A percentile compares a stretch with the other conserved stretches of the same genome.
phyloP scores from a whole-genome alignment of 2,329 filamentous ascomycete genomes.

The Phyllosticta citrichinensis region DNA sequence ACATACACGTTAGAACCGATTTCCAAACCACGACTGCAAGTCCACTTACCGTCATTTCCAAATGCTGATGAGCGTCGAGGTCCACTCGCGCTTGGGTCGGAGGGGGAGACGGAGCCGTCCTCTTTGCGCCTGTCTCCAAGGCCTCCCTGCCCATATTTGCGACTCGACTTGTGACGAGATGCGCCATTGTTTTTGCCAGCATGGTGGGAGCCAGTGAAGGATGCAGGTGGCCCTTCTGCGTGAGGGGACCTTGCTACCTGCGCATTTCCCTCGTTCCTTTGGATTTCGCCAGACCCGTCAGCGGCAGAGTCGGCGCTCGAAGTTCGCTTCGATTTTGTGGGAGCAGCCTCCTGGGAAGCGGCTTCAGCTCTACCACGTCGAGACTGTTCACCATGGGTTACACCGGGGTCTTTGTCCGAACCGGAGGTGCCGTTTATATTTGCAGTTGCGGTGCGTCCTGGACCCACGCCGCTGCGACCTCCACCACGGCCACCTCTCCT shows the following conservation, averaged over 20 bases:
- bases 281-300: conserved; percentile 16
- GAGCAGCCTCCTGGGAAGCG: conserved; percentile 20
- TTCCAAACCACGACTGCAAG: background rate
- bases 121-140: conserved; percentile 7
- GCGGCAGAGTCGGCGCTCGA: conserved; percentile 22
- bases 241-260: conserved; percentile 5
- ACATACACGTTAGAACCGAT: background rate
- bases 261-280: conserved; percentile 14
- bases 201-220: background rate
- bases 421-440: conserved; percentile 25
- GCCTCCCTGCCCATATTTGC: conserved; percentile 4
- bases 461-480: conserved; percentile 45
- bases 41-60: background rate
- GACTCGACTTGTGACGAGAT: conserved; percentile 4
- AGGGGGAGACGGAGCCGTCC: conserved; percentile 6
- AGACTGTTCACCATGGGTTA: conserved; percentile 20
- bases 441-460: conserved; percentile 30
- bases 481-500: conserved; percentile 36
- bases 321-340: conserved; percentile 25
- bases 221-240: background rate
- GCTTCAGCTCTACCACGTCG: conserved; percentile 24
- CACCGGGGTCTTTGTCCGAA: conserved; percentile 27
- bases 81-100: conserved; percentile 12
- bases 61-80: conserved; percentile 22
- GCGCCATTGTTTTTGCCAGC: conserved; percentile 1